A percentile compares a stretch with the other conserved stretches of the same genome.
Conservation (phyloP, 371 early-diverging fungal genomes). For the Rhizomucor pusillus region DNA sequence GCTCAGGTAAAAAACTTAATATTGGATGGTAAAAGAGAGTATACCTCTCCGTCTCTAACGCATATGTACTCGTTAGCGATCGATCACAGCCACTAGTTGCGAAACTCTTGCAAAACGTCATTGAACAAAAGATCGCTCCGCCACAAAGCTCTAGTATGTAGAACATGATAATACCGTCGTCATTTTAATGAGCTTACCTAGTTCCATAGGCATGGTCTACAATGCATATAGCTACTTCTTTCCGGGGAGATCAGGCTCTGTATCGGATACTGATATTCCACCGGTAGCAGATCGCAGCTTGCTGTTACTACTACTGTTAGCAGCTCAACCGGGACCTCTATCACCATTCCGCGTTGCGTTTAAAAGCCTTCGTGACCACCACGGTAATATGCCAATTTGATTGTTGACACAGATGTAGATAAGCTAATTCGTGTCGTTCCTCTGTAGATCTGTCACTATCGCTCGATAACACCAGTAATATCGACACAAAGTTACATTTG, state of each 20-base stretch:
- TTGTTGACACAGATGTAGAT: background rate
- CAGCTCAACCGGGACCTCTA: constrained; percentile 21
- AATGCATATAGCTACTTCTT: constrained; percentile 74
- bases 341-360: constrained; percentile 56
- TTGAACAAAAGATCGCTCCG: constrained; percentile 59
- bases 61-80: constrained; percentile 26
- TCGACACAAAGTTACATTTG: constrained; percentile 38
- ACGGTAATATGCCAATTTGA: constrained; percentile 27
- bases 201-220: constrained; percentile 51
- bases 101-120: constrained; percentile 59
- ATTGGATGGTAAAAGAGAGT: too few relatives aligned
- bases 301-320: constrained; percentile 53
- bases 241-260: constrained; percentile 38
- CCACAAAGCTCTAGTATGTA: constrained; percentile 56
- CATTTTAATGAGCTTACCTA: background rate
- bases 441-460: constrained; percentile 6
- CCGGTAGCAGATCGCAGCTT: constrained; percentile 67
- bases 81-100: constrained; percentile 58
- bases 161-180: too few relatives aligned
- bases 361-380: constrained; percentile 51
- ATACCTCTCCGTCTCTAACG: background rate
- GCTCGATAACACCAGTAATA: constrained; percentile 20
- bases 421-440: background rate
- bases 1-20: constrained; percentile 39
- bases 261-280: constrained; percentile 43